Conservation (phyloP, 1,284 basidiomycete species). For the Paramarasmius palmivorus region DNA sequence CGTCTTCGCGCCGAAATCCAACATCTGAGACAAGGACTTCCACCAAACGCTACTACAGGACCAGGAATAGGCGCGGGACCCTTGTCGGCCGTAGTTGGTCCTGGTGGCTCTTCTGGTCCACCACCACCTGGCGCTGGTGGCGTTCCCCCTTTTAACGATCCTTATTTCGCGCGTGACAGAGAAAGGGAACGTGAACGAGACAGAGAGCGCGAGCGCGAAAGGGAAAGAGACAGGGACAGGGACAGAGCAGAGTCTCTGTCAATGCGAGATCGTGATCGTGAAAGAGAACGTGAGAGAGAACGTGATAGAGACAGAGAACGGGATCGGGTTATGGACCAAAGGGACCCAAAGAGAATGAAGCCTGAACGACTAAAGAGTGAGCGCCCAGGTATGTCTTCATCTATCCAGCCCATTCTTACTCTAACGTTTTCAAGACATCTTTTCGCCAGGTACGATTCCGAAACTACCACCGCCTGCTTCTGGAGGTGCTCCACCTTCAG, state of each 20-base stretch:
- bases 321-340: slow-evolving; percentile 21
- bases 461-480: slow-evolving; percentile 19
- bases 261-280: slow-evolving; percentile 16
- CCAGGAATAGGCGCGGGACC: slow-evolving; percentile 29
- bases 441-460: slow-evolving; percentile 16
- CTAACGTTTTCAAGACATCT: slow-evolving; percentile 13
- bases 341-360: slow-evolving; percentile 33
- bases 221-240: slow-evolving; percentile 30
- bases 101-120: slow-evolving; percentile 25
- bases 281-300: slow-evolving; percentile 23
- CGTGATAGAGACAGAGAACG: slow-evolving; percentile 21
- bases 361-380: slow-evolving; percentile 42
- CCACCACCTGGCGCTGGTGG: slow-evolving; percentile 25
- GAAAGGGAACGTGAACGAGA: slow-evolving; percentile 29
- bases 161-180: slow-evolving; percentile 35
- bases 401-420: slow-evolving; percentile 13
- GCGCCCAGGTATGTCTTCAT: slow-evolving; percentile 34
- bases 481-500: slow-evolving; percentile 7
- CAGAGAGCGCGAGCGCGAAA: slow-evolving; percentile 34
- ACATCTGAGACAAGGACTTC: slow-evolving; percentile 32
- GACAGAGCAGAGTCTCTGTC: slow-evolving; percentile 21
- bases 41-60: slow-evolving; percentile 16
- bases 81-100: slow-evolving; percentile 26
- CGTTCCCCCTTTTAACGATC: slow-evolving; percentile 36
- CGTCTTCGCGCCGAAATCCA: slow-evolving; percentile 69